Evolutionary conservation across 129 eudicot species (phyloP), one percentile per base, ranked within the genome.

Genomic region (Lonicera japonica): DNA sequence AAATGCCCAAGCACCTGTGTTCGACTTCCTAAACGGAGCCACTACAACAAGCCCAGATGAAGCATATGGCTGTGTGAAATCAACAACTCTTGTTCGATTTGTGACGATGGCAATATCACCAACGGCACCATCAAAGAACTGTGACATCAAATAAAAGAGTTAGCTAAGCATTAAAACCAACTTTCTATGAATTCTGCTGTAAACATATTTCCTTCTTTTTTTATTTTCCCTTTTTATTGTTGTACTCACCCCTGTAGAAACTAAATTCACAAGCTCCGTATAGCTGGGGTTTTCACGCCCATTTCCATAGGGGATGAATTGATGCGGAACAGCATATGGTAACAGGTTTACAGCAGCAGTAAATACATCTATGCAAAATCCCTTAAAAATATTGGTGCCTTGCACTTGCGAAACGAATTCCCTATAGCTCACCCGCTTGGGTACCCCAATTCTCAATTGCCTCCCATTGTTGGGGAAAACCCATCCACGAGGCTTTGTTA

Each of bases 1-100:
- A 67, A 90, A 86, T 16, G 95, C 91, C 97, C 97, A 90, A 36
- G 88, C 95, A 54, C 97, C 92, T 43, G 89, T 82, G 43, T 86
- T 86, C 82, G 75, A 39, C 78, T 83, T 80, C 72, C 77, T 80
- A 55, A 78, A 82, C 21, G 97, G 90, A 34, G 92, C 89, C 66
- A 90, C 92, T 51, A 90, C 81, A 51, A 90, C 95, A 41, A 90
- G 92, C 64, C 97, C 97, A 12, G 92, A 83, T 40, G 91, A 69
- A 60, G 86, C 83, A 74, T 63, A 86, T 15, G 97, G 97, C 74
- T 86, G 92, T 17, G 97, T 90, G 58, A 86, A 90, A 73, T 90
- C 97, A 77, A 86, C 97, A 21, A 78, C 72, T 63, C 62, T 83
- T 18, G 97, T 90, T 50, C 97, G 83, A 64, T 86, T 86, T 56